Evolutionary conservation across 108 stramenopile genomes (phyloP).

Genomic region (Mayamaea pseudoterrestris): DNA sequence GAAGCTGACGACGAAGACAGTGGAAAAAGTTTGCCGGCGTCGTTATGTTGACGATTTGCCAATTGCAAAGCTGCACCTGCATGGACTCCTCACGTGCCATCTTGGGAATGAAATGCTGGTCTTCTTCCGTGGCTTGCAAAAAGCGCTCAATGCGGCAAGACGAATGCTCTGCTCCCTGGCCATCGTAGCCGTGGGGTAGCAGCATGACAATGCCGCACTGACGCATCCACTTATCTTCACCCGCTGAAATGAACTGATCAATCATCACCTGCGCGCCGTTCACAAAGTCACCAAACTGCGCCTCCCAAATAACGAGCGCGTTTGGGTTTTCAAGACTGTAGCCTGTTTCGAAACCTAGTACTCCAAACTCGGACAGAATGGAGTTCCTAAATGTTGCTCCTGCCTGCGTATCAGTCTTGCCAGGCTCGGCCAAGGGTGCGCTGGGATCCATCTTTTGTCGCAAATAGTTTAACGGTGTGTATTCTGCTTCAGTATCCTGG

Average conservation of each 20-base stretch:
- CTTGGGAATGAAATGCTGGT: conserved; percentile 86
- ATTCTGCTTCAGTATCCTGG: conserved; percentile 84
- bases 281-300: conserved; percentile 98
- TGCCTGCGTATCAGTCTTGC: conserved; percentile 77
- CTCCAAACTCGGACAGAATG: conserved; percentile 93
- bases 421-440: conserved; percentile 65
- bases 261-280: conserved; percentile 98
- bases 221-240: conserved; percentile 99
- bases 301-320: conserved; percentile 94
- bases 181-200: conserved; percentile 98
- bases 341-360: conserved; percentile 98
- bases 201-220: conserved; percentile 92
- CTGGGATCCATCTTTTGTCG: conserved; percentile 70
- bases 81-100: conserved; percentile 81
- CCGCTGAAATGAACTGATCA: conserved; percentile 95
- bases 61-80: conserved; percentile 93
- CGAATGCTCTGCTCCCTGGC: conserved; percentile 98
- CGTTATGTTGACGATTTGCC: conserved; percentile 96
- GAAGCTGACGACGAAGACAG: conserved; percentile 95
- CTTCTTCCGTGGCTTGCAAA: conserved; percentile 93
- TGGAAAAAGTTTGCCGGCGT: conserved; percentile 99
- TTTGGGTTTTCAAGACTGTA: conserved; percentile 97
- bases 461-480: conserved; percentile 86
- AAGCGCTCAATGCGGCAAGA: conserved; percentile 96
- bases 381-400: conserved; percentile 88